Evolutionary conservation across 2,329 filamentous ascomycete species (phyloP).

Genomic region (Colletotrichum sp.): DNA sequence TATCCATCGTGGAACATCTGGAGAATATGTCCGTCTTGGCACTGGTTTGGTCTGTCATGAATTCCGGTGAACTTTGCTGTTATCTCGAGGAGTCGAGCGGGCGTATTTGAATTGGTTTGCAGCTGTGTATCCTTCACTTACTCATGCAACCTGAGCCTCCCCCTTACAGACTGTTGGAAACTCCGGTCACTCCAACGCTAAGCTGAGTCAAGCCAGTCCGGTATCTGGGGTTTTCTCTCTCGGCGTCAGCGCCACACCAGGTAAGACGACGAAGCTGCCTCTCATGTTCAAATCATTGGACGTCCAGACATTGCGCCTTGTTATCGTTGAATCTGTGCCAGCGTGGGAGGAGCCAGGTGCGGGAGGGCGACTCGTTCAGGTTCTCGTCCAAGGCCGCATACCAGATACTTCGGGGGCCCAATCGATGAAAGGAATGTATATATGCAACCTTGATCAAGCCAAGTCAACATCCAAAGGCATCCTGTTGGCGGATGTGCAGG

Average conservation of each 20-base stretch:
- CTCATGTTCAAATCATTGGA: rapidly evolving
- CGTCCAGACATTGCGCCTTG: neutral
- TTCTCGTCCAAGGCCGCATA: neutral
- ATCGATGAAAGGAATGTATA: neutral
- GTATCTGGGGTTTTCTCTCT: neutral
- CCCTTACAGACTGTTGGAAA: neutral
- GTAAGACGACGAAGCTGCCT: neutral
- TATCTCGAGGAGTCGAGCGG: neutral
- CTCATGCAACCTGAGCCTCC: neutral
- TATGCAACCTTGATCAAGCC: neutral
- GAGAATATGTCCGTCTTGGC: neutral
- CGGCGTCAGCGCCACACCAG: neutral
- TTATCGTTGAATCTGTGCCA: neutral
- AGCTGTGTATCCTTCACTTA: neutral
- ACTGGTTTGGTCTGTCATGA: neutral
- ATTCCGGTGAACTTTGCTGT: neutral
- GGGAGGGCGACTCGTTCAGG: neutral
- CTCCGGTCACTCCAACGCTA: neutral
- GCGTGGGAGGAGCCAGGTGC: neutral
- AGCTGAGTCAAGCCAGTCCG: neutral
- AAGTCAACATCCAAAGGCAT: neutral
- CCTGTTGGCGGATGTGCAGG: neutral
- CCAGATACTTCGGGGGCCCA: neutral
- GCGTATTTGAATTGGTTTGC: neutral
- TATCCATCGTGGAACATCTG: neutral